Evolutionary conservation across 169 alveolate species (phyloP), one percentile per base, ranked within the genome.

Genomic region (Cryptosporidium bovis): DNA sequence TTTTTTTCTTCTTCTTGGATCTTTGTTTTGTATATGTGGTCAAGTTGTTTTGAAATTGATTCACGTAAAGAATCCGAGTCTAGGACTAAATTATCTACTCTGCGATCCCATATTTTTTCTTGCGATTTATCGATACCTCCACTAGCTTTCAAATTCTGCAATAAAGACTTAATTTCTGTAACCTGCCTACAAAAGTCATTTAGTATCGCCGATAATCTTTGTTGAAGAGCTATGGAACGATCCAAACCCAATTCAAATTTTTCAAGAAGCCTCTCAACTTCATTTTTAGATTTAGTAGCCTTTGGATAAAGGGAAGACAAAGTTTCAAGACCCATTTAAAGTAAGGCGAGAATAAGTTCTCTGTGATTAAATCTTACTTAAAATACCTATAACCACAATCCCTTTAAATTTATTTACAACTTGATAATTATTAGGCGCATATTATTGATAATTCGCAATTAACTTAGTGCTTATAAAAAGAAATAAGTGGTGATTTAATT

Each of bases 131-230:
- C 71, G 16, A 77, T 60, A 1, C 53, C 24, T 29, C 31, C 51
- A 66, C 50, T 18, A 15, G 64, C 16, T 29, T 46, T 77, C 3
- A 77, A 18, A 18, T 24, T 29, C 1, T 60, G 51, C 12, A 77
- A 44, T 10, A 77, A 36, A 15, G 31, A 56, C 18, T 58, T 60
- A 24, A 77, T 24, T 50, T 77, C 87, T 3, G 87, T 62, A 20
- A 56, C 71, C 36, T 77, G 87, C 33, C 87, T 56, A 29, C 77
- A 77, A 44, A 77, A 77, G n/a, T 77, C 87, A 60, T 77, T 77
- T 16, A 77, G 64, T 6, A 77, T 50, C 1, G 87, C 87, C 13
- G 87, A 77, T 27, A 77, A 24, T 48, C 87, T 77, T 31, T 77
- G 87, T 34, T 77, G 87, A 16, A 62, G 44, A 15, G 87, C 56